Evolutionary conservation across 768 basidiomycete genomes (phyloP).

Genomic region (Psilocybe cubensis): DNA sequence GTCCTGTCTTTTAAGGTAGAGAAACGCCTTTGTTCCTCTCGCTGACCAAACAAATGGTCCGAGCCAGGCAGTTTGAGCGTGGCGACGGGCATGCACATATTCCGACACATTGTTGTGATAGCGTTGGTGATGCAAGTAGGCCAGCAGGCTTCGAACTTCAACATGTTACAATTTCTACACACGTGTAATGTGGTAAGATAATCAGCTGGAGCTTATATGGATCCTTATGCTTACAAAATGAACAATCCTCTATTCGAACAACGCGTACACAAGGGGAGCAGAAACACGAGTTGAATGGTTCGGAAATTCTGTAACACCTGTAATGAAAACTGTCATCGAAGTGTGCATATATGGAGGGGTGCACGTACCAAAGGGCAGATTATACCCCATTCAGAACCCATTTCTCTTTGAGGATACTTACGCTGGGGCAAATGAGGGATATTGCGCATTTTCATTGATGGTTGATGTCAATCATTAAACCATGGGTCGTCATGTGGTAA

Average conservation of each 20-base stretch:
- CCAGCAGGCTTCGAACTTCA: constrained; percentile 11
- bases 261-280: constrained; percentile 5
- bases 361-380: constrained; percentile 5
- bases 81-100: constrained; percentile 20
- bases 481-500: constrained; percentile 17
- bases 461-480: constrained; percentile 9
- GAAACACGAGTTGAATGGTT: constrained; percentile 4
- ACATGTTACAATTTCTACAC: constrained; percentile 14
- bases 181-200: constrained; percentile 15
- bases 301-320: constrained; percentile 22
- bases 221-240: constrained; percentile 9
- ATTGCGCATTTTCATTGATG: constrained; percentile 20
- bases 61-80: constrained; percentile 25
- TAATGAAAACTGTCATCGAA: constrained; percentile 20
- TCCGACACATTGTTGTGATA: constrained; percentile 14
- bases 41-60: constrained; percentile 11
- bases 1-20: constrained; percentile 22
- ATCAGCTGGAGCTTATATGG: constrained; percentile 7
- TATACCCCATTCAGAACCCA: constrained; percentile 1
- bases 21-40: constrained; percentile 12
- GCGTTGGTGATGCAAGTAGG: constrained; percentile 19
- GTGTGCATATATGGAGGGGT: constrained; percentile 5
- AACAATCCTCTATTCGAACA: constrained; percentile 1
- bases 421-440: constrained; percentile 13
- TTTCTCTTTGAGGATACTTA: constrained; percentile 9